Evolutionary conservation across 768 basidiomycete species (phyloP).

Genomic region (Leccinum longicurvipes): DNA sequence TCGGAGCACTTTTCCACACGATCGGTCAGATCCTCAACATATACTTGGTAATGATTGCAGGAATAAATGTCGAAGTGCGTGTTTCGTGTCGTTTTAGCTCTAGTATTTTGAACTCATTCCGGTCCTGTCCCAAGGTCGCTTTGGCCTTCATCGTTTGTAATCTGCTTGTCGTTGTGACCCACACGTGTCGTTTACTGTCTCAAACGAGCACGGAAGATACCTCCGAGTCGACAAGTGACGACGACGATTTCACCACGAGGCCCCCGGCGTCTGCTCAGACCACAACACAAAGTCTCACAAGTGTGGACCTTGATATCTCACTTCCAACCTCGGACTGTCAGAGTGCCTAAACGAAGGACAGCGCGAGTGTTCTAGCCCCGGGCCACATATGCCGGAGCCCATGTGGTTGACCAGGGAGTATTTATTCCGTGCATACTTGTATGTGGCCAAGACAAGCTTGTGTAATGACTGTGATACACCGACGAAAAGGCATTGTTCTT

Average conservation of each 20-base stretch:
- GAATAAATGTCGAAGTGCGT: conserved; percentile 20
- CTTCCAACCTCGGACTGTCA: neutral
- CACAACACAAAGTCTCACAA: conserved; percentile 2
- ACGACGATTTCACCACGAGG: conserved; percentile 19
- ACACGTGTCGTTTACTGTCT: conserved; percentile 12
- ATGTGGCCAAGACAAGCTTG: too few species aligned
- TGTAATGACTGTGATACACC: too few species aligned
- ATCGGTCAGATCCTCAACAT: conserved; percentile 11
- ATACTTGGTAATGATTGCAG: conserved; percentile 1
- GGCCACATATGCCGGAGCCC: too few species aligned
- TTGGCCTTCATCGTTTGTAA: conserved; percentile 21
- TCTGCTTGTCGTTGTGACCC: conserved; percentile 22
- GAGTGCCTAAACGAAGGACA: neutral
- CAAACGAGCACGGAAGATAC: neutral
- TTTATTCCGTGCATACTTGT: neutral
- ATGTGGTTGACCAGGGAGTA: neutral
- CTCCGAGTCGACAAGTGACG: neutral
- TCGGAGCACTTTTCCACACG: conserved; percentile 15
- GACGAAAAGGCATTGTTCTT: too few species aligned
- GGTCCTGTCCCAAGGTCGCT: conserved; percentile 5
- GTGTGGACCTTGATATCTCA: conserved; percentile 3
- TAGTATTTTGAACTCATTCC: neutral
- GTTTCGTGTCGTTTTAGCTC: neutral
- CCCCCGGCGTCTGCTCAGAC: neutral
- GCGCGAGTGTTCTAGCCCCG: too few species aligned